Evolutionary conservation across 164 flowering plant genomes (phyloP), one percentile per base, ranked within the genome.

Genomic region (Annona cherimola): DNA sequence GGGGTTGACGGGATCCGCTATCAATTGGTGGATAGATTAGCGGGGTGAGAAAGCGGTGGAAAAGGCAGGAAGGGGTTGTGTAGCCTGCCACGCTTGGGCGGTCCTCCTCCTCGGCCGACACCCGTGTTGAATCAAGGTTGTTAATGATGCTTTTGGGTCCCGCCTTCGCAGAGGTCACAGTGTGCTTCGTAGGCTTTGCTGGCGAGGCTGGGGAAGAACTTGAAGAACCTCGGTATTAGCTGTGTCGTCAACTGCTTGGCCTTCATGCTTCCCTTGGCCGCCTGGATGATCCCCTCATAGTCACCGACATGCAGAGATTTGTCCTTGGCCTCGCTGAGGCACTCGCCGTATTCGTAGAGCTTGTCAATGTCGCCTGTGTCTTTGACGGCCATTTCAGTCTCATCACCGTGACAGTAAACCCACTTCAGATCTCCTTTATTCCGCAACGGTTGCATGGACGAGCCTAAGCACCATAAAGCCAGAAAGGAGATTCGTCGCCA

Each of bases 291-390:
- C 18, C 90, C 94, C 79, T 86, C 85, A 59, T 93, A 95, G 69
- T 95, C 99, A 73, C 81, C 73, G 20, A 79, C 90, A 79, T 88
- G 84, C 99, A 92, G 86, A 44, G 99, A 86, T 83, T 91, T 95
- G 87, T 93, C 97, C 80, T 91, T 91, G 77, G 93, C 83, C 74
- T 90, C 97, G 70, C 79, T 93, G 79, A 95, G 97, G 0, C 96
- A 88, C 67, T 93, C 97, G 26, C 98, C 94, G 75, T 79, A 93
- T 87, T 90, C 94, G 82, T 95, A 95, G 72, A 95, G 97, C 88
- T 85, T 84, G 78, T 90, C 97, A 76, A 95, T 87, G 67, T 91
- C 91, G 64, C 73, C 83, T 62, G 89, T 77, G 11, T 91, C 97
- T 43, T 89, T 94, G 61, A 84, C 50, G 57, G 69, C 70, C 63